A percentile compares a stretch with the other conserved stretches of the same genome.
phyloP scores from a whole-genome alignment of 2,329 filamentous ascomycete genomes.

The Fusarium coffeatum region DNA sequence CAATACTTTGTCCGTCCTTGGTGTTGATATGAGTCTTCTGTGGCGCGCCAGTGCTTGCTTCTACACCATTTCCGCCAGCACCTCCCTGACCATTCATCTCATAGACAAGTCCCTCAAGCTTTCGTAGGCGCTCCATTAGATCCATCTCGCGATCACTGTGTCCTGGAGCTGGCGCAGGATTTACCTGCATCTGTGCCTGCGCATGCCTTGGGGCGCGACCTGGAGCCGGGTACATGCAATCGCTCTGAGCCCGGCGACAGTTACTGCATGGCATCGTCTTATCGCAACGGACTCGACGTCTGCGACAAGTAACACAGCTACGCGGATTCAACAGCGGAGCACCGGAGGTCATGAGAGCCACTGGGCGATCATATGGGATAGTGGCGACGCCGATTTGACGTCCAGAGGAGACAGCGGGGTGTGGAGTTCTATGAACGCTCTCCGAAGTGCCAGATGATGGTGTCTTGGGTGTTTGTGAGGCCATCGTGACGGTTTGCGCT shows the following conservation, averaged over 20 bases:
- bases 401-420: constrained; percentile 16
- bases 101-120: constrained; percentile 79
- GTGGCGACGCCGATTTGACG: constrained; percentile 24
- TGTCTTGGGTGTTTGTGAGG: constrained; percentile 21
- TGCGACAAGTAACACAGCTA: constrained; percentile 61
- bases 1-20: constrained; percentile 8
- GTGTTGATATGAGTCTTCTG: neutral
- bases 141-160: constrained; percentile 72
- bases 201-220: constrained; percentile 76
- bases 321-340: constrained; percentile 56
- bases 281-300: constrained; percentile 79
- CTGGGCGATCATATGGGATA: constrained; percentile 35
- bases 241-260: constrained; percentile 67
- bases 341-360: constrained; percentile 40
- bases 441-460: constrained; percentile 27
- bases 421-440: neutral
- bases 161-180: constrained; percentile 59
- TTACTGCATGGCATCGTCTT: constrained; percentile 74
- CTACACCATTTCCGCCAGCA: neutral
- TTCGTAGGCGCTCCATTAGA: constrained; percentile 75
- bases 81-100: constrained; percentile 68
- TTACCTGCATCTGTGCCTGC: constrained; percentile 65
- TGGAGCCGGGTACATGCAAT: constrained; percentile 79
- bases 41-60: neutral
- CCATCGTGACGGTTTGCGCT: constrained; percentile 10